phyloP scores from a whole-genome alignment of 2,329 filamentous ascomycete species.

The Plectosphaerella plurivora region DNA sequence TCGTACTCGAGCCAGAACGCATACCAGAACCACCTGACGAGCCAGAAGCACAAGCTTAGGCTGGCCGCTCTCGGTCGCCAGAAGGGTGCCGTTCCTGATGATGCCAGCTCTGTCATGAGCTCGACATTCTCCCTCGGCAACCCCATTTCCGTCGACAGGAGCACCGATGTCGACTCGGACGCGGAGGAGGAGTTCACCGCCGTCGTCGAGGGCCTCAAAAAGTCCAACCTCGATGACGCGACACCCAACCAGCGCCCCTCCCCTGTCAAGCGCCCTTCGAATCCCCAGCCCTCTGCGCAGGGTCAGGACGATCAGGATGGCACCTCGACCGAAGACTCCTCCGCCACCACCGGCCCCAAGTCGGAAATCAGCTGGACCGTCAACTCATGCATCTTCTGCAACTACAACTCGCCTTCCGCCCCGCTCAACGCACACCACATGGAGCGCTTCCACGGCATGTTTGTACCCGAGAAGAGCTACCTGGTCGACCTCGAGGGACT shows the following conservation, averaged over 20 bases:
- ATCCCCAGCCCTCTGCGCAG: conserved; percentile 40
- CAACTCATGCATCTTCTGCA: conserved; percentile 82
- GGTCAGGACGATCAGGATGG: conserved; percentile 30
- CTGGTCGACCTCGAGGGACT: conserved; percentile 79
- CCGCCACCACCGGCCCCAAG: conserved; percentile 28
- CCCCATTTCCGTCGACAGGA: conserved; percentile 50
- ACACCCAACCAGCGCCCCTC: conserved; percentile 33
- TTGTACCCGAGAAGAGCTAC: conserved; percentile 85
- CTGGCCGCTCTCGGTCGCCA: conserved; percentile 37
- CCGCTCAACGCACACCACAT: conserved; percentile 82
- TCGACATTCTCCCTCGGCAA: conserved; percentile 90
- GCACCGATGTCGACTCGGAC: conserved; percentile 54
- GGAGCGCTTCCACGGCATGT: conserved; percentile 90
- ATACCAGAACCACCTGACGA: conserved; percentile 86
- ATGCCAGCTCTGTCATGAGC: conserved; percentile 79
- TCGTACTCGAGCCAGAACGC: conserved; percentile 97
- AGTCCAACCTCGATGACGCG: conserved; percentile 59
- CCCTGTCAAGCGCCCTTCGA: conserved; percentile 49
- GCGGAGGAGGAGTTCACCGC: conserved; percentile 72
- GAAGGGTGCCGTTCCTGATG: conserved; percentile 40
- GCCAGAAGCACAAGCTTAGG: conserved; percentile 81
- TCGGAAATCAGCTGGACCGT: conserved; percentile 36
- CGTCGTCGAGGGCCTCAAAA: conserved; percentile 73
- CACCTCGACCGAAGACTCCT: conserved; percentile 32
- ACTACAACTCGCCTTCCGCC: conserved; percentile 71